Evolutionary conservation across 2,329 filamentous ascomycete species (phyloP), one percentile per base, ranked within the genome.

Genomic region (Curvularia lunata): DNA sequence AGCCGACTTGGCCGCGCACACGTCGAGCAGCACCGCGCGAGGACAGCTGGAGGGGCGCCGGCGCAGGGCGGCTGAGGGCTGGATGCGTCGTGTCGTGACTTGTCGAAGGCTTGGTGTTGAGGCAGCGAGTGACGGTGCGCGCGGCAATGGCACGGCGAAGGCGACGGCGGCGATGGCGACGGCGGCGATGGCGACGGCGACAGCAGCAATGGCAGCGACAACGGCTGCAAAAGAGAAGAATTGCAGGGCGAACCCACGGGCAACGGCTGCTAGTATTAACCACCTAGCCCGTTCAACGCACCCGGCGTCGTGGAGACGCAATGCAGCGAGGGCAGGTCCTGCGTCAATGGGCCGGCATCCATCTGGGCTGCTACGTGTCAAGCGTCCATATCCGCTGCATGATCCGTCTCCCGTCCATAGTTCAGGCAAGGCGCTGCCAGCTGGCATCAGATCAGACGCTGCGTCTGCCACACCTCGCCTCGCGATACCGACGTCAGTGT

Each of bases 261-360:
- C 52, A 63, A 61, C 61, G 62, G 60, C 62, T 68, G 65, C 59
- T 71, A 71, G 71, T 73, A 71, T 71, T 72, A 43, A 43, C 25
- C 13, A 43, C 25, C 19, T 23, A 75, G 69, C 66, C 68, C 69
- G 64, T 60, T 59, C 58, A 65, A 64, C 67, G 63, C 69, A 66
- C 68, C 74, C 71, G 65, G 64, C 59, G 54, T 60, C 62, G 66
- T 73, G 72, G 72, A 65, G 66, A 69, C 70, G 71, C 65, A 68
- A 68, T 73, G 73, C 73, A n/a, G n/a, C n/a, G n/a, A n/a, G n/a
- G n/a, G n/a, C n/a, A 76, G 71, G 68, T 72, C 69, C 73, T 75
- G 74, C 73, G 71, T 75, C 73, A 76, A 75, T 75, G 54, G 76
- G 73, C 74, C 76, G 71, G 61, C 61, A 68, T 62, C 60, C 64